A percentile compares a stretch with the other conserved stretches of the same genome.
Evolutionary conservation across 495 filamentous ascomycete species (phyloP).

Genomic region (Achaetomiella virescens): DNA sequence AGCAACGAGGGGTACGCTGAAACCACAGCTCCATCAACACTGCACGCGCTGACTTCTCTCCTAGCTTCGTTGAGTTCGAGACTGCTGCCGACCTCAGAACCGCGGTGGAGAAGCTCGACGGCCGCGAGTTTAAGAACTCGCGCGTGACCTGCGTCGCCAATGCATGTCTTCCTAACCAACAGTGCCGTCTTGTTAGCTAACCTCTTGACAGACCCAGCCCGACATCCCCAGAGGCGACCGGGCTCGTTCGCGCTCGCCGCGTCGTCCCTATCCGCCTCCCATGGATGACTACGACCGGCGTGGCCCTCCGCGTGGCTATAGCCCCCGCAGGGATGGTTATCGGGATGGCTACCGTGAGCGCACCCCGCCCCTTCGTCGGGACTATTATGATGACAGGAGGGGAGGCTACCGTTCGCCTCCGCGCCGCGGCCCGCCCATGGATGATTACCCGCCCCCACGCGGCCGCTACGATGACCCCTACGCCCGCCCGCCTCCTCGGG

Average conservation of each 20-base stretch:
- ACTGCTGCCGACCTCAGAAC: constrained; percentile 80
- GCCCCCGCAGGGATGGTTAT: constrained; percentile 55
- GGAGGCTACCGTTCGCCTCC: constrained; percentile 69
- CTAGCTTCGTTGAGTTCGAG: constrained; percentile 96
- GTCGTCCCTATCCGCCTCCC: constrained; percentile 56
- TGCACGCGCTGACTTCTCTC: constrained; percentile 19
- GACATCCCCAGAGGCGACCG: constrained; percentile 64
- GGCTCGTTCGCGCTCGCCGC: constrained; percentile 63
- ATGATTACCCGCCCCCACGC: constrained; percentile 67
- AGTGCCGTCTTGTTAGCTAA: neutral
- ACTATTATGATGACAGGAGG: constrained; percentile 77
- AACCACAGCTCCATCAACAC: neutral
- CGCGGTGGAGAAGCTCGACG: constrained; percentile 89
- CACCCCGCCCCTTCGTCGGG: constrained; percentile 58
- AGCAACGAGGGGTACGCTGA: constrained; percentile 82
- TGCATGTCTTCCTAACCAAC: constrained; percentile 48
- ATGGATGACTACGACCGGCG: constrained; percentile 72
- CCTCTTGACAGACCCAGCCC: constrained; percentile 39
- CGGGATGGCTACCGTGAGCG: constrained; percentile 79
- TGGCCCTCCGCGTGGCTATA: constrained; percentile 72
- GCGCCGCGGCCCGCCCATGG: constrained; percentile 60
- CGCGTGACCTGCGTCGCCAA: constrained; percentile 78
- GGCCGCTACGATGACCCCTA: constrained; percentile 59
- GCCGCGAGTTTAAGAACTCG: constrained; percentile 81
- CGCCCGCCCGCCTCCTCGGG: constrained; percentile 37